Conservation (phyloP, 768 basidiomycete species). For the Pholiota microspora region DNA sequence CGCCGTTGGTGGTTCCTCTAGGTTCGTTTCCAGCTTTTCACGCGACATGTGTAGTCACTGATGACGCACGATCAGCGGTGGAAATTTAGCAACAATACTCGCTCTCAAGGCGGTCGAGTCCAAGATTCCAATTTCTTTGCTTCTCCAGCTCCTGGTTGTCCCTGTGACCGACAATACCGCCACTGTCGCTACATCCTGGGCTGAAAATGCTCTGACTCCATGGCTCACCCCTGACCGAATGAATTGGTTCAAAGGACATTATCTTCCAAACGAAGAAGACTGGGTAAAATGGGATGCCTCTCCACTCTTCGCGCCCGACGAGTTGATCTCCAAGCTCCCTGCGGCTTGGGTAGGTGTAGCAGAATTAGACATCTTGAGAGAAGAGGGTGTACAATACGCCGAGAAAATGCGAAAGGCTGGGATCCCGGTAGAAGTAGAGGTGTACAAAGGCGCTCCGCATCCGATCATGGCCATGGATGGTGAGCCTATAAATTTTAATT, state of each 20-base stretch:
- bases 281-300: constrained; percentile 68
- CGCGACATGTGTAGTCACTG: not conserved
- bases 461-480: constrained; percentile 76
- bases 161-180: constrained; percentile 76
- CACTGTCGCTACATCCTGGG: constrained; percentile 46
- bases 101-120: constrained; percentile 58
- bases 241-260: constrained; percentile 72
- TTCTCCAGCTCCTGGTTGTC: constrained; percentile 66
- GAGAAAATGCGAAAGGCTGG: constrained; percentile 53
- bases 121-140: constrained; percentile 48
- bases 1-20: constrained; percentile 73
- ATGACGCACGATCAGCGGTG: constrained; percentile 43
- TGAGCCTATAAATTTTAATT: constrained; percentile 26
- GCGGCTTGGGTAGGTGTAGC: constrained; percentile 61
- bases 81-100: constrained; percentile 65
- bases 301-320: constrained; percentile 65
- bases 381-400: constrained; percentile 65
- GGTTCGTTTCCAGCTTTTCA: constrained; percentile 33
- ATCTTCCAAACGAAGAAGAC: constrained; percentile 61
- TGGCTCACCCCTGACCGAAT: constrained; percentile 64
- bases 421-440: constrained; percentile 48
- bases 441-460: constrained; percentile 68
- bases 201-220: constrained; percentile 52
- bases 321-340: constrained; percentile 47
- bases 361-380: constrained; percentile 64